Percentiles rank a stretch among this genome's conserved stretches.
Evolutionary conservation across 2,329 filamentous ascomycete species (phyloP).

Genomic region (Penicillium polonicum): DNA sequence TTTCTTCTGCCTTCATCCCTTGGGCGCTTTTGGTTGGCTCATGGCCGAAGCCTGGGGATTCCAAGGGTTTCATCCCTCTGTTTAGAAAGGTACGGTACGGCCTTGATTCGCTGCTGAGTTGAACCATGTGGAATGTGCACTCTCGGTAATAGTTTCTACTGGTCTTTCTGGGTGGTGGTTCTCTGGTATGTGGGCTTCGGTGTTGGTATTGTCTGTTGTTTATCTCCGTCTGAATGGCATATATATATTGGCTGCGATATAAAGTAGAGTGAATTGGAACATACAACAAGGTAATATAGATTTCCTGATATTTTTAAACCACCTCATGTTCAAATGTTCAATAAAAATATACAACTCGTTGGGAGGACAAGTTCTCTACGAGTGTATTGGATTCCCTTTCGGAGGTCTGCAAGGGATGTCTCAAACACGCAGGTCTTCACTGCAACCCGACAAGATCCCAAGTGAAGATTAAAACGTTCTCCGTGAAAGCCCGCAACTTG

Average conservation of each 20-base stretch:
- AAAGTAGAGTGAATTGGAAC: neutral
- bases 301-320: no score
- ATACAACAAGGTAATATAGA: neutral
- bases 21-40: slow-evolving; percentile 1
- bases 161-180: neutral
- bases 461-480: neutral
- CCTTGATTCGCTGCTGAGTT: neutral
- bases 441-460: neutral
- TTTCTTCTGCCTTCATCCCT: slow-evolving; percentile 5
- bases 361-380: neutral
- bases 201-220: neutral
- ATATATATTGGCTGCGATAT: neutral
- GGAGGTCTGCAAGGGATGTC: slow-evolving; percentile 1
- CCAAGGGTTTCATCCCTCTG: slow-evolving; percentile 9
- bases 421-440: neutral
- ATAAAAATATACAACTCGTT: neutral
- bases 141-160: neutral
- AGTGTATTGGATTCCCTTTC: neutral
- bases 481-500: neutral
- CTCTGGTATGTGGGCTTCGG: slow-evolving; percentile 2
- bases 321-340: no score
- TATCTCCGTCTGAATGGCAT: neutral
- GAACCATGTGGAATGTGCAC: slow-evolving; percentile 9
- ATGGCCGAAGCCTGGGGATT: slow-evolving; percentile 1
- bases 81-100: neutral